Percentiles rank a stretch among this genome's conserved stretches.
phyloP scores from a whole-genome alignment of 164 flowering plant species.

The Nelumbo lutea region DNA sequence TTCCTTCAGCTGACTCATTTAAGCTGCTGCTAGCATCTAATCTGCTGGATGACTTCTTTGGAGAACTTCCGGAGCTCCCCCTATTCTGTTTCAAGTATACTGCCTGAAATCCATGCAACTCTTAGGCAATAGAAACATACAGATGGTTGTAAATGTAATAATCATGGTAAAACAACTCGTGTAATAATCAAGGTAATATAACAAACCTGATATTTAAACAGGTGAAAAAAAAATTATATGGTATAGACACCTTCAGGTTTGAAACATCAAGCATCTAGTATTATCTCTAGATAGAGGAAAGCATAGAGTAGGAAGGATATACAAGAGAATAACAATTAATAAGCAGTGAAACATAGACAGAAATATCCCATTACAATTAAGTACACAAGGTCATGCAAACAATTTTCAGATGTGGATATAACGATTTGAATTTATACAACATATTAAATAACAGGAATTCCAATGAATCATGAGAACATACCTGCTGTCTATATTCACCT shows the following conservation, averaged over 20 bases:
- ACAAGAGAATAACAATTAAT: too few relatives aligned
- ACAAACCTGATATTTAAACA: too few relatives aligned
- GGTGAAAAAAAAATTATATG: too few relatives aligned
- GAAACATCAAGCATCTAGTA: too few relatives aligned
- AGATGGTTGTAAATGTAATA: too few relatives aligned
- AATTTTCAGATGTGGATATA: not conserved
- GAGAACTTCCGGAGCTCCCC: conserved; percentile 28
- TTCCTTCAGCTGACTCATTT: conserved; percentile 39
- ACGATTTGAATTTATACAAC: not conserved
- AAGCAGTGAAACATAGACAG: too few relatives aligned
- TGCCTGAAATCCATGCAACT: conserved; percentile 50
- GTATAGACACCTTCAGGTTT: too few relatives aligned
- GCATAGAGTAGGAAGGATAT: too few relatives aligned
- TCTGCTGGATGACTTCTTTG: conserved; percentile 27
- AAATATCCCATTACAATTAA: too few relatives aligned
- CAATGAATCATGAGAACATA: conserved; percentile 19
- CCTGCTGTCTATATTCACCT: conserved; percentile 85
- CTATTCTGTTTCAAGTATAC: conserved; percentile 65
- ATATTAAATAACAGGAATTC: conserved; percentile 1
- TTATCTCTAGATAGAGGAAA: too few relatives aligned
- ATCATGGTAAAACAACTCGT: too few relatives aligned
- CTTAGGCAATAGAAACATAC: not conserved
- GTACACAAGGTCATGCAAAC: not conserved
- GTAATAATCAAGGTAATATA: too few relatives aligned
- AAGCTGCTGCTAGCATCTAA: conserved; percentile 25